Evolutionary conservation across 768 basidiomycete genomes (phyloP), one percentile per base, ranked within the genome.

Genomic region (Polyporus arcularius): DNA sequence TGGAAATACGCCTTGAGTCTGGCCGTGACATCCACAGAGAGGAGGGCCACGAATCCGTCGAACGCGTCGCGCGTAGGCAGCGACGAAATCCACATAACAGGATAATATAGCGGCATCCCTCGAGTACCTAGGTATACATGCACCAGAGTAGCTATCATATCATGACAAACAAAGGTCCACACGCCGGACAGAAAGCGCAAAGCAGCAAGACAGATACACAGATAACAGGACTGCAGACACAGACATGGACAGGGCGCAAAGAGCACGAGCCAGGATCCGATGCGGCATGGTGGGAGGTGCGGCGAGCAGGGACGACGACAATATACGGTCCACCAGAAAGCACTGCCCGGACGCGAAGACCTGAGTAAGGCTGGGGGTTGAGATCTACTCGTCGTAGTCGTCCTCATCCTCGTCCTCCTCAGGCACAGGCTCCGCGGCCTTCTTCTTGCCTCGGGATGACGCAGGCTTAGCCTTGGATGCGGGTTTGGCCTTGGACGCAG

Each of bases 401-500:
- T 67, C 59, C 30, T 66, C 64, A 5, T 70, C 70, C 32, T 64
- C 59, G 43, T 67, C 67, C 38, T 61, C 58, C 51, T 69, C 71
- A 50, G 64, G 56, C 28, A 53, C 45, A 50, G 55, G 54, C 49
- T 65, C 62, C 31, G 55, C 66, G 5, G 26, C 50, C 64, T 68
- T 65, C 62, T 68, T 69, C 57, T 58, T 67, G 21, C 64, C 64
- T 31, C 70, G 65, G 2, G 67, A 66, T 3, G 68, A 66, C 0
- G 64, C 35, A 5, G 67, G 63, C 62, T 69, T 69, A 1, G 68
- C 65, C 51, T 66, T 66, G 4, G 62, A 63, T 2, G 54, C n/a
- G 10, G 65, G 65, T 32, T 67, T 67, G 18, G 42, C 26, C 47
- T 57, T 58, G 14, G 50, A 53, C 2, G 58, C 52, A 26, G 58